Evolutionary conservation across 768 basidiomycete species (phyloP).

Genomic region (Rhodotorula sphaerocarpa): DNA sequence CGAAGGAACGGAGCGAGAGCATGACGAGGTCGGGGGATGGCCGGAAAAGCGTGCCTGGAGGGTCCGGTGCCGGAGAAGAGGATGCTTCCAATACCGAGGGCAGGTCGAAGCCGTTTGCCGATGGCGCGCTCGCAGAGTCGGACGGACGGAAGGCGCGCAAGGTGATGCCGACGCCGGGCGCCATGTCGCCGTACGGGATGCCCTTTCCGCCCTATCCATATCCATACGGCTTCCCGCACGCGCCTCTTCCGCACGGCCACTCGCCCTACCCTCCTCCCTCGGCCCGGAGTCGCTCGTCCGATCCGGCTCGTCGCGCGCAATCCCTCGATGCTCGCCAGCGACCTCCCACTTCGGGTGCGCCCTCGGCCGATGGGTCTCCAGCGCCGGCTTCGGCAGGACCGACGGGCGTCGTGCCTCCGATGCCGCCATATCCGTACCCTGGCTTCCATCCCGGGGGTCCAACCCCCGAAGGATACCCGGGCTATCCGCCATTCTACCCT

Average conservation of each 20-base stretch:
- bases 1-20: constrained; percentile 32
- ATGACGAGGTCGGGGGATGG: constrained; percentile 22
- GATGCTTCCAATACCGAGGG: constrained; percentile 12
- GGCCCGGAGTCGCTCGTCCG: constrained; percentile 23
- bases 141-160: constrained; percentile 30
- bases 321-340: constrained; percentile 25
- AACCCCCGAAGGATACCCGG: constrained; percentile 25
- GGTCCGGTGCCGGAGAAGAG: constrained; percentile 9
- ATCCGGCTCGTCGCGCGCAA: constrained; percentile 13
- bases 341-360: not conserved
- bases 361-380: constrained; percentile 7
- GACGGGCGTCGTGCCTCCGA: not conserved
- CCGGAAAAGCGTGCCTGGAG: constrained; percentile 27
- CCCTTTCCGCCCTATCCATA: constrained; percentile 25
- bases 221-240: constrained; percentile 22
- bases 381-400: not conserved
- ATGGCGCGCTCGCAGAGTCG: constrained; percentile 3
- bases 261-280: constrained; percentile 31
- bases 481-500: constrained; percentile 23
- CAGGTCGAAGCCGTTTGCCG: constrained; percentile 23
- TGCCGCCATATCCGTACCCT: constrained; percentile 8
- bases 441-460: constrained; percentile 20
- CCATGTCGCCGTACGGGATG: constrained; percentile 25
- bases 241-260: constrained; percentile 26
- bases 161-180: constrained; percentile 10